Base-by-base conservation (phyloP, 495 filamentous ascomycete species). In the Penicillium cosmopolitanum region DNA sequence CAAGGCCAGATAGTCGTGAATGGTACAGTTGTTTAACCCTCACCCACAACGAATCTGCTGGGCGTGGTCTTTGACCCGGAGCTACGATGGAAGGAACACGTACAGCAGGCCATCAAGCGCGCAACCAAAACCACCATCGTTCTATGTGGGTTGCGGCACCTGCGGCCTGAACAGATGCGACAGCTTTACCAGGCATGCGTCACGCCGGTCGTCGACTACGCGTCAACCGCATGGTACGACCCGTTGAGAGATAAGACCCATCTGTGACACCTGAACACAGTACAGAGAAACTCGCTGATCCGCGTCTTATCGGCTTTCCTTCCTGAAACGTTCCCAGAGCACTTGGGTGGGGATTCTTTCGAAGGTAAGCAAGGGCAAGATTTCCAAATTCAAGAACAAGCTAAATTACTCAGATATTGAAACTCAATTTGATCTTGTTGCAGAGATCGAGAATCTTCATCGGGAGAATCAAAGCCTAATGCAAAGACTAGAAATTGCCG, bases 41-140 rank as follows among this genome's bases (percentile, higher is more conserved):
- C 58, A 2, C 10, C 16, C 6, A 64, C 61, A 4, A 59, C 59
- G 5, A 68, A 68, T 34, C 63, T 72, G 0, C 60, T 69, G 23
- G 61, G 67, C 0, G 69, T 72, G 13, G 18, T 70, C 5, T 68
- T 66, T 42, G 56, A 68, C 51, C 33, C 60, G 9, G 65, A 70
- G 35, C 34, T 70, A 1, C 43, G 53, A 38, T 70, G 53, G 61
- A 68, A 68, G 36, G 50, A 64, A 21, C 28, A 12, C 47, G 50
- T 58, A 36, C 51, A 58, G 51, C 55, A 63, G 38, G 53, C 48
- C 18, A 23, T 57, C 28, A 61, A 56, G 40, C 53, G 59, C 19
- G 53, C 53, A 3, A 56, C 53, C 28, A 50, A 55, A 35, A 50
- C 46, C 28, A 21, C 42, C n/a, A 61, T 57, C 19, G 59, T 53